Evolutionary conservation across 208 protist species (phyloP).

Genomic region (Angomonas ambiguus): DNA sequence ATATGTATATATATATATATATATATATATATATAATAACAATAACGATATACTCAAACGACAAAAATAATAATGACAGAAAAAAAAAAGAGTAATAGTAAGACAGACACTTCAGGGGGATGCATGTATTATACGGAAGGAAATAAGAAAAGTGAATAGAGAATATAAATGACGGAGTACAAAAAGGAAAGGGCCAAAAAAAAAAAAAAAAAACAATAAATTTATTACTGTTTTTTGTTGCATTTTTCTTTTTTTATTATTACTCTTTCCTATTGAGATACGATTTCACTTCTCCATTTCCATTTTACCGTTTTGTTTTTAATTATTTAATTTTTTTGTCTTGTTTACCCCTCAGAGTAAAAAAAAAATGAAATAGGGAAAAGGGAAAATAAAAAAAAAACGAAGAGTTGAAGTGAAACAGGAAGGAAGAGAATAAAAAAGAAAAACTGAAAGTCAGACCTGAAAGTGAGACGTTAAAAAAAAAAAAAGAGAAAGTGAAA

Average conservation of each 20-base stretch:
- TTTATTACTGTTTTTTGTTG: no score
- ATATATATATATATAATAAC: constrained; percentile 1
- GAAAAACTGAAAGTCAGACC: background rate
- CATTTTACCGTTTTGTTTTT: background rate
- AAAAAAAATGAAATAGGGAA: no score
- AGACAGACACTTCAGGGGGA: background rate
- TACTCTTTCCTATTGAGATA: no score
- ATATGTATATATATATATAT: constrained; percentile 17
- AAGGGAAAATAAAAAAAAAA: background rate
- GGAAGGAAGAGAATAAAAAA: background rate
- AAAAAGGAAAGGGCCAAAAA: constrained; percentile 14
- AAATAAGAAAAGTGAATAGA: background rate
- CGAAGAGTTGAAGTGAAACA: constrained; percentile 3
- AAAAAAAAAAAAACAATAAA: background rate
- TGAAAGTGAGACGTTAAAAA: background rate
- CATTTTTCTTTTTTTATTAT: no score
- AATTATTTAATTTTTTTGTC: no score
- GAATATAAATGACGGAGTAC: no score
- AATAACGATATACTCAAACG: background rate
- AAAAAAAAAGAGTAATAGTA: constrained; percentile 13
- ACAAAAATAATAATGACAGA: constrained; percentile 2
- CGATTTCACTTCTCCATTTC: no score
- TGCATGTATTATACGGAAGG: background rate
- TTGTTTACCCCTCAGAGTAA: no score
- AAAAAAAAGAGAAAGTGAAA: constrained; percentile 19